These are phyloP conservation scores for Ceratobasidium sp. DNA, from an alignment of 1,284 basidiomycete species.

Conservation along the genomic window DNA sequence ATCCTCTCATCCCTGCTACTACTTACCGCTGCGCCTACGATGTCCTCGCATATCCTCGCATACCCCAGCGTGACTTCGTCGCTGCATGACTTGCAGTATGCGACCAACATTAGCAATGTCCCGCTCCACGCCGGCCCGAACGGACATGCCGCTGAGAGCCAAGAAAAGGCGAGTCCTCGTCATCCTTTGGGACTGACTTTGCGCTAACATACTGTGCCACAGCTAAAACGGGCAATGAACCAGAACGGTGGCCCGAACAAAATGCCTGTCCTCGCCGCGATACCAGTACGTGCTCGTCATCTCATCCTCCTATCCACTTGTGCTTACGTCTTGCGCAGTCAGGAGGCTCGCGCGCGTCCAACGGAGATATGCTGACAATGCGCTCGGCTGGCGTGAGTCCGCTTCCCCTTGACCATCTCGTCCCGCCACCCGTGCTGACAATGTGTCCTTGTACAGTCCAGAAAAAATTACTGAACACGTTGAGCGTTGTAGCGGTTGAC, in stretches of 20 bases:
- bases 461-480: slow-evolving; percentile 28
- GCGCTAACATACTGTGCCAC: not conserved
- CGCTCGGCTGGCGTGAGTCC: not conserved
- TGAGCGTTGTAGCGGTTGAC: slow-evolving; percentile 28
- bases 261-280: not conserved
- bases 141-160: slow-evolving; percentile 25
- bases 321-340: not conserved
- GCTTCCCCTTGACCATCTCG: not conserved
- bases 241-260: not conserved
- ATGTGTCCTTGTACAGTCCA: not conserved
- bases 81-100: slow-evolving; percentile 40
- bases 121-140: slow-evolving; percentile 42
- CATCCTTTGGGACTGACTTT: not conserved
- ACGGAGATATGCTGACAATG: slow-evolving; percentile 21
- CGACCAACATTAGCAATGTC: slow-evolving; percentile 41
- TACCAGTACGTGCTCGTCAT: not conserved
- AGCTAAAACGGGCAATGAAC: slow-evolving; percentile 10
- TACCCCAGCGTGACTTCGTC: slow-evolving; percentile 41
- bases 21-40: not conserved
- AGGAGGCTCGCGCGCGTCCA: not conserved
- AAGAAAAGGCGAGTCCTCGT: slow-evolving; percentile 39
- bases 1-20: not conserved
- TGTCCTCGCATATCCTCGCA: slow-evolving; percentile 39
- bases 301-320: not conserved
- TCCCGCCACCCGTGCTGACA: not conserved